These are phyloP conservation scores for Dictyophora rubrovolvata DNA, from an alignment of 768 basidiomycete genomes.

Conservation along the genomic window DNA sequence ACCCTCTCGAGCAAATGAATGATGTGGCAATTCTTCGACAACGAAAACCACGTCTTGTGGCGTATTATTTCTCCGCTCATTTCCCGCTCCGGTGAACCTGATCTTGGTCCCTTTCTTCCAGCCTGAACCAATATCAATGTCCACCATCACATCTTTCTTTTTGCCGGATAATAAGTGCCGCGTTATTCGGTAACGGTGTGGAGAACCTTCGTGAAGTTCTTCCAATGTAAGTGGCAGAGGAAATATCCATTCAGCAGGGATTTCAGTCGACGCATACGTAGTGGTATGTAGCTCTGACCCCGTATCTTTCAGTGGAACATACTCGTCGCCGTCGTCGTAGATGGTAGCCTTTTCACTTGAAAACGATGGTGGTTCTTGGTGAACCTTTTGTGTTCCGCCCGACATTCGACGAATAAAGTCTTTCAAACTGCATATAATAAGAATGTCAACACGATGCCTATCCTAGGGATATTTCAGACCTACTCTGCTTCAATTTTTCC, in stretches of 20 bases:
- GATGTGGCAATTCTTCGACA: conserved; percentile 48
- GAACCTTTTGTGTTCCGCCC: background rate
- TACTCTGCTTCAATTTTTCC: conserved; percentile 3
- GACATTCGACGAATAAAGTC: conserved; percentile 9
- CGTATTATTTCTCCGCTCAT: conserved; percentile 45
- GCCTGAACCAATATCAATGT: conserved; percentile 51
- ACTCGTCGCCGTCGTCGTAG: conserved; percentile 3
- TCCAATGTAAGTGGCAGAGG: conserved; percentile 51
- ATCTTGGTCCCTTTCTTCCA: conserved; percentile 53
- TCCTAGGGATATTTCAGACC: background rate
- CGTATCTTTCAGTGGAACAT: conserved; percentile 22
- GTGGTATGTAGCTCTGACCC: conserved; percentile 20
- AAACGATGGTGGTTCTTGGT: conserved; percentile 1
- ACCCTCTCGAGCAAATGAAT: conserved; percentile 44
- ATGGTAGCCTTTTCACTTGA: conserved; percentile 5
- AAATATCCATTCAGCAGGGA: conserved; percentile 49
- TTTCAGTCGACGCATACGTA: conserved; percentile 28
- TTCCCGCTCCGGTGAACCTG: conserved; percentile 52
- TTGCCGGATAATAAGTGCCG: conserved; percentile 40
- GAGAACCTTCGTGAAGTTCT: conserved; percentile 48
- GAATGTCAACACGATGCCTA: too few species aligned
- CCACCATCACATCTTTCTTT: conserved; percentile 45
- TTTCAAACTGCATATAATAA: background rate
- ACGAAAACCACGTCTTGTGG: conserved; percentile 62
- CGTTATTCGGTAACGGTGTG: conserved; percentile 49